Evolutionary conservation across 139 green algal genomes (phyloP), one percentile per base, ranked within the genome.

Genomic region (Raphidocelis subcapitata): DNA sequence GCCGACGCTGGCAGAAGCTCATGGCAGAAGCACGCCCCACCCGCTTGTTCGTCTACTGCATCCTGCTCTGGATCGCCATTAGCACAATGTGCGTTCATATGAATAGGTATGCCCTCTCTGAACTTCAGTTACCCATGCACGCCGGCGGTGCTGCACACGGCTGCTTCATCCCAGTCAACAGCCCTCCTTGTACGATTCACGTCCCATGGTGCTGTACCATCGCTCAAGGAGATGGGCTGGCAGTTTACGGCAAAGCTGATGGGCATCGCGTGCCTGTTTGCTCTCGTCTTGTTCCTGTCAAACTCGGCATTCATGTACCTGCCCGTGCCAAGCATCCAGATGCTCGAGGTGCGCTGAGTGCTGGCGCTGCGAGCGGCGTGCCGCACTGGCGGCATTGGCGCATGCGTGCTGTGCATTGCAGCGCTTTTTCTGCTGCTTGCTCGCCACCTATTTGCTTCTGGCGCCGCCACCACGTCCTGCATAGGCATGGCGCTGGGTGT

Each of bases 241-340:
- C 32, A 21, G 12, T 47, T 74, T 1, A 26, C 51, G 23, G 44
- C 37, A 35, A 35, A 74, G 36, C 10, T 64, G 15, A n/a, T 0
- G 2, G n/a, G 37, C 41, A 84, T 83, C 31, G 81, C 77, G 1
- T 36, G 41, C 2, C 61, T 84, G 24, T 87, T 80, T 71, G 73
- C 67, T 1, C 56, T 52, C 2, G 69, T 67, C 8, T 46, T 87
- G 33, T 81, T 81, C 64, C 49, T 79, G 56, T 55, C 59, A 29
- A 87, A 87, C 54, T 67, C 73, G 24, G 78, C 77, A 3, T 80
- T 85, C 65, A 35, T 81, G 29, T 76, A 81, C 59, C 64, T 87
- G n/a, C 62, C 37, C 23, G 74, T 85, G n/a, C 79, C 79, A 2
- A 72, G 76, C 61, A 77, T 85, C 23, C 79, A 87, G 41, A 87